phyloP scores from a whole-genome alignment of 805 yeast genomes.

The Teunomyces gatunensis region DNA sequence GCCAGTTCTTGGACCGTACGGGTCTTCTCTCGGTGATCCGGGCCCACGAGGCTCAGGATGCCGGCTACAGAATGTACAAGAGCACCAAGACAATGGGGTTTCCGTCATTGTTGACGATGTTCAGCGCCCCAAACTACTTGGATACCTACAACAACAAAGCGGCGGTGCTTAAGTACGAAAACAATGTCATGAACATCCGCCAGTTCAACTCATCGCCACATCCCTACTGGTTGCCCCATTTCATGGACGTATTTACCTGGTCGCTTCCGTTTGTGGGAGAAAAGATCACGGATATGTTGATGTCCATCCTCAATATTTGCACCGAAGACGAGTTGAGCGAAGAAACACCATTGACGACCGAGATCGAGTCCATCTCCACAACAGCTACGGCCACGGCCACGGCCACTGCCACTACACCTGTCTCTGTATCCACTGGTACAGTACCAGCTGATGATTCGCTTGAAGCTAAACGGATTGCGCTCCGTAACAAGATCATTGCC shows the following conservation, averaged over 20 bases:
- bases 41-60: constrained; percentile 98
- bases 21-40: constrained; percentile 81
- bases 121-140: constrained; percentile 93
- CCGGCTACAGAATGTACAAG: constrained; percentile 93
- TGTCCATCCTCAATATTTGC: constrained; percentile 86
- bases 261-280: constrained; percentile 96
- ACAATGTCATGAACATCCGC: constrained; percentile 90
- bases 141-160: constrained; percentile 94
- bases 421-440: constrained; percentile 6
- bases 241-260: constrained; percentile 98
- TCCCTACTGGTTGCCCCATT: constrained; percentile 95
- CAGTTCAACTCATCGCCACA: constrained; percentile 92
- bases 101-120: constrained; percentile 86
- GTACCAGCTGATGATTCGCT: constrained; percentile 18
- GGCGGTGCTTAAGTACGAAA: constrained; percentile 87
- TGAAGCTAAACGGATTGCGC: constrained; percentile 45
- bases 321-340: constrained; percentile 91
- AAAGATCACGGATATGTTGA: constrained; percentile 89
- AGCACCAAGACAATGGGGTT: constrained; percentile 81
- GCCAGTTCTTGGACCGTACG: constrained; percentile 74
- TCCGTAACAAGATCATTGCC: constrained; percentile 86
- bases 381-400: constrained; percentile 30
- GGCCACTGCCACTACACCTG: constrained; percentile 11
- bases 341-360: constrained; percentile 55
- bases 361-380: constrained; percentile 8